Base-by-base conservation (phyloP, 306 rosid genomes). In the Vigna mungo region DNA sequence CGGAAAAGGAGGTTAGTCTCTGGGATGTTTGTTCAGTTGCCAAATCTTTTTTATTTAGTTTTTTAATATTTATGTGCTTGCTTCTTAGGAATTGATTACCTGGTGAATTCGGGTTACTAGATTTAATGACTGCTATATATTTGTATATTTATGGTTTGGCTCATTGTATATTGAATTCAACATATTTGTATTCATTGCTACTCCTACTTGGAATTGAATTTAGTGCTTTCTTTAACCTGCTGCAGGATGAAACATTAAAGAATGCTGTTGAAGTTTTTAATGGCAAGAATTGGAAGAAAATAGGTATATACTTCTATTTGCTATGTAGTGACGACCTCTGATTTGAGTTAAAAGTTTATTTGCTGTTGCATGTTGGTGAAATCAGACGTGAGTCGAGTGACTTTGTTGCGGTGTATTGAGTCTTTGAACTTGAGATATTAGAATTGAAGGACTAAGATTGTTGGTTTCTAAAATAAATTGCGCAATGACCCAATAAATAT, bases 281-380 rank as follows among this genome's bases (percentile, higher is more conserved):
- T 69, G 97, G 93, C 77, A 92, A 89, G 87, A 88, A 87, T 86
- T 95, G 98, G 98, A 92, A 95, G 81, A 95, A 88, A 87, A 95
- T 95, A 95, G 97, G 98, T 90, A 71, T 56, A 4, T 36, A 5
- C 70, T 14, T n/a, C 18, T 80, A 30, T 76, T 25, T 82, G 25
- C 68, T 55, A 43, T 18, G 8, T 56, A 48, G 2, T 67, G 63
- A 61, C 47, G 5, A 67, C 55, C 13, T 74, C 36, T 55, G 36
- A 56, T 43, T 16, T 62, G 47, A 49, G 44, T 79, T 39, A 56
- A 27, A 36, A 59, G 65, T 64, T 54, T 55, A 18, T 55, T 21
- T 6, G 55, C 62, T 53, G 20, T 46, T 80, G 58, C 54, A 21
- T 23, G 47, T 34, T 43, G 62, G 58, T 75, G 11, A 25, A 20